phyloP scores from a whole-genome alignment of 192 early-diverging fungal species.

The Backusella macrospora region DNA sequence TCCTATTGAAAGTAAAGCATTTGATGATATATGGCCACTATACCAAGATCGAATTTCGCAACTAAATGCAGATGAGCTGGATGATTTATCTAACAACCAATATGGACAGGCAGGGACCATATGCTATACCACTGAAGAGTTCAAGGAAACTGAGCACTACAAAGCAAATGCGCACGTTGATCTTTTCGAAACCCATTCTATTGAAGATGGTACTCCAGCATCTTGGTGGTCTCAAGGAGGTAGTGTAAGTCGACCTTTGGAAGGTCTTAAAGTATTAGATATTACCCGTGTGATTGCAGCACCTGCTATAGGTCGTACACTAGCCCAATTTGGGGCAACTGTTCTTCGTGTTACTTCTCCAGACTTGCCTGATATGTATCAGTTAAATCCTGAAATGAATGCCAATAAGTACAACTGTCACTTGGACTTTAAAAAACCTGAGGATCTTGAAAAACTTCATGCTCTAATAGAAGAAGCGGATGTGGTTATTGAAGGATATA shows the following conservation, averaged over 20 bases:
- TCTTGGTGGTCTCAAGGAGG: constrained; percentile 11
- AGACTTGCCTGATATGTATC: constrained; percentile 5
- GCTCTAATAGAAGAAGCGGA: constrained; percentile 23
- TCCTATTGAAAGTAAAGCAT: background rate
- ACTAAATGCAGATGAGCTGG: background rate
- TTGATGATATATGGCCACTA: background rate
- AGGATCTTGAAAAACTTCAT: background rate
- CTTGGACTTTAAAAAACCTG: constrained; percentile 3
- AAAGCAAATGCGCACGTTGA: constrained; percentile 12
- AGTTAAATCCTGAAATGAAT: constrained; percentile 10
- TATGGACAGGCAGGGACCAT: constrained; percentile 16
- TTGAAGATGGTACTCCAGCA: constrained; percentile 10
- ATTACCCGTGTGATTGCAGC: constrained; percentile 28
- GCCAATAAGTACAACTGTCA: constrained; percentile 18
- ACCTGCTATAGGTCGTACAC: constrained; percentile 15
- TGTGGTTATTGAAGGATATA: constrained; percentile 16
- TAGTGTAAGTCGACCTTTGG: constrained; percentile 9
- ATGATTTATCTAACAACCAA: background rate
- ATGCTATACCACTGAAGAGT: constrained; percentile 12
- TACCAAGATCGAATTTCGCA: background rate
- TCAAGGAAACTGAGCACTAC: constrained; percentile 15
- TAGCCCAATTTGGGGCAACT: constrained; percentile 23
- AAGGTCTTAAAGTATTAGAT: constrained; percentile 23
- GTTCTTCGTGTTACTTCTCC: constrained; percentile 23
- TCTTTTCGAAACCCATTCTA: constrained; percentile 5